Base-by-base conservation (phyloP, 805 yeast species). In the Barnettozyma sp. region DNA sequence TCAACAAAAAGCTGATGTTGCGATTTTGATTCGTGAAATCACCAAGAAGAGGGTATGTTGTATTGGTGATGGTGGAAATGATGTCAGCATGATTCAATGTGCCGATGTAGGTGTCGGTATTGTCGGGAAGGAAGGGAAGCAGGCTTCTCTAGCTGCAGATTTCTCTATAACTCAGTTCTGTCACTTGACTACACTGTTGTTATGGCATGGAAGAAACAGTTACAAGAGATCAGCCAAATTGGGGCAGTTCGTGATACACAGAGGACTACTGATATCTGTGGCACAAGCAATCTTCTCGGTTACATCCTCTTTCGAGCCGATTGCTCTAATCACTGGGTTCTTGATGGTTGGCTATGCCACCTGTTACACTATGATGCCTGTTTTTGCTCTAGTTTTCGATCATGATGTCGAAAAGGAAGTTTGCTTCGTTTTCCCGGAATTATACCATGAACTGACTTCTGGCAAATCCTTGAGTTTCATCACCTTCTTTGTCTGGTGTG, bases 21-120 rank as follows among this genome's bases (percentile, higher is more conserved):
- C 97, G 0, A 49, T 73, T 18, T 64, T 81, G 44, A 92, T 92
- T 44, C 73, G 88, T 50, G 73, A 73, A 40, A 62, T 74, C 21
- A 92, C 97, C 0, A 84, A 85, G 5, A 85, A 84, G 53, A 66
- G 98, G 34, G 97, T 90, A 3, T 90, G 97, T 46, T 92, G 97
- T 54, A 94, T 92, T 47, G 99, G 99, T 38, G 99, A 92, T 60
- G 99, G 99, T 51, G 99, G 99, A 50, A 92, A 92, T 53, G 99
- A 92, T 60, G 99, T 92, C 22, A 83, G 94, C 49, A 92, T 92
- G 99, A 92, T 92, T 46, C 98, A 92, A 61, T 82, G 94, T 46
- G 98, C 99, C 1, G 96, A 94, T 63, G 96, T 92, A 8, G 99
- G 99, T 41, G 95, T 92, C 20, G 99, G 99, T 38, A 92, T 92